Base-by-base conservation (phyloP, 2,329 filamentous ascomycete species). In the Lachnellula willkommii region DNA sequence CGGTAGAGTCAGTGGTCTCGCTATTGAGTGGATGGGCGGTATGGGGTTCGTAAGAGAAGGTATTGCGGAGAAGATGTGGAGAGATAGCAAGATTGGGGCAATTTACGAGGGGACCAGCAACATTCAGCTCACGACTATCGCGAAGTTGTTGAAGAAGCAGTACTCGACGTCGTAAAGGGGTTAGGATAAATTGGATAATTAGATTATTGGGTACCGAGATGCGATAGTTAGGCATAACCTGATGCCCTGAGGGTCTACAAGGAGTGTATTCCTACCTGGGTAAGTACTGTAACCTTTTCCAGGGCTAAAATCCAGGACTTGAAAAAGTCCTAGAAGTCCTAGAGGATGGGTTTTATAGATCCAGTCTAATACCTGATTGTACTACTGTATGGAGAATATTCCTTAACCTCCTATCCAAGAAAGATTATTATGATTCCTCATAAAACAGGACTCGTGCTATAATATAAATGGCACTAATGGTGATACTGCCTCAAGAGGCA, bases 41-140 rank as follows among this genome's bases (percentile, higher is more conserved):
- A 97, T 99, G 94, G 94, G 94, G 47, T 99, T 99, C 67, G 94
- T 99, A 15, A 80, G 94, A 46, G 94, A 99, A 73, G 94, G 94
- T 0, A 84, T 96, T 56, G 94, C 94, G 0, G 94, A 99, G 83
- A 99, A 99, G 83, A 96, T 87, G 77, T 99, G 88, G 81, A 81
- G 94, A 47, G 94, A 99, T 72, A 94, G 89, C 80, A 99, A 97
- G 86, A 99, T 99, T 69, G 94, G 94, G 9, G 91, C 91, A 62
- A 97, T 96, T 65, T 96, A 96, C 71, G 93, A 96, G 77, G 94
- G 94, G 35, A 92, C 89, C 54, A 90, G 87, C 74, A 87, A 87
- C 70, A 87, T 87, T 56, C 84, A 87, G 80, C 68, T 89, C 66
- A 81, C 80, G 66, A 89, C 86, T 3, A 89, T 89, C 72, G 85